Percentiles rank a stretch among this genome's conserved stretches.
Evolutionary conservation across 768 basidiomycete genomes (phyloP).

Genomic region (Punctularia strigosozonata): DNA sequence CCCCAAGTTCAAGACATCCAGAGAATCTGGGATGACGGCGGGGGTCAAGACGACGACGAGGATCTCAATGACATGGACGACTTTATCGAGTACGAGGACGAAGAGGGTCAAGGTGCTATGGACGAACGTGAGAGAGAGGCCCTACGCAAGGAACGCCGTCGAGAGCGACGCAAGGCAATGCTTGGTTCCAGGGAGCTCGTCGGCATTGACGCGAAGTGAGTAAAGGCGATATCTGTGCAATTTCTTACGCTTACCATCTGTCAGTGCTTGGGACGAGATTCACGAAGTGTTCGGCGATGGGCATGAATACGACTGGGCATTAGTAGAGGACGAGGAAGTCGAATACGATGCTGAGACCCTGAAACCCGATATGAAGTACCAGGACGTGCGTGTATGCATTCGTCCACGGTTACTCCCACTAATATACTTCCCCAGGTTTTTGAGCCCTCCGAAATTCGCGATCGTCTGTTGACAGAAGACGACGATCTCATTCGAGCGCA

Average conservation of each 20-base stretch:
- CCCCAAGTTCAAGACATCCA: conserved; percentile 49
- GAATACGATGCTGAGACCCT: conserved; percentile 33
- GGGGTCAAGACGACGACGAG: conserved; percentile 47
- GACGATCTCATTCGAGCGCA: conserved; percentile 85
- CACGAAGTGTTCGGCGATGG: conserved; percentile 96
- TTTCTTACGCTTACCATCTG: not conserved
- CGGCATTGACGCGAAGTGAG: conserved; percentile 78
- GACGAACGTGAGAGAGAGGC: conserved; percentile 72
- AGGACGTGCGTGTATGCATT: conserved; percentile 48
- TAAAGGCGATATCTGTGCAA: conserved; percentile 6
- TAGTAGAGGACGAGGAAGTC: conserved; percentile 65
- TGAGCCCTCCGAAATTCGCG: conserved; percentile 92
- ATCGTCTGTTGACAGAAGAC: conserved; percentile 80
- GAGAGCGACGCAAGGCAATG: conserved; percentile 56
- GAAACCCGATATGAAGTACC: conserved; percentile 75
- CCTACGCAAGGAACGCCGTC: conserved; percentile 50
- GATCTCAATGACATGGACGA: conserved; percentile 71
- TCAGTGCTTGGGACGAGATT: conserved; percentile 89
- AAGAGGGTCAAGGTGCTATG: conserved; percentile 42
- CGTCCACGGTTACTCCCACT: conserved; percentile 5
- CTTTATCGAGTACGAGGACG: conserved; percentile 71
- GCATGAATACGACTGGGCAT: conserved; percentile 91
- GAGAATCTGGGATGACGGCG: conserved; percentile 74
- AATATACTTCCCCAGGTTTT: conserved; percentile 56
- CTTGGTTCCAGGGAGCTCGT: conserved; percentile 58